Base-by-base conservation (phyloP, 306 rosid genomes). In the Pyrus communis region DNA sequence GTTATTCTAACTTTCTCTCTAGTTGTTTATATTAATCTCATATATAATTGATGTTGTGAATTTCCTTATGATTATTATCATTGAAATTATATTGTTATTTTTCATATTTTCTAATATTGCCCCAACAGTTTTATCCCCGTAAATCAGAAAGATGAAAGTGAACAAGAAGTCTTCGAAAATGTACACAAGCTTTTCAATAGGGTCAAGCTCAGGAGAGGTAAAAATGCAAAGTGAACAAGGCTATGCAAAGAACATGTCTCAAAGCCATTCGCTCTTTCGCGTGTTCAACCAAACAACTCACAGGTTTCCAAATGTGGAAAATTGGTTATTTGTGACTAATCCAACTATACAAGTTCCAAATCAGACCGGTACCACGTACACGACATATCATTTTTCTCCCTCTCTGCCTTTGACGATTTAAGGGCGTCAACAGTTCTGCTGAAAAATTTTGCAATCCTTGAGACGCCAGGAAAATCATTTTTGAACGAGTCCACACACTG, bases 381-480 rank as follows among this genome's bases (percentile, higher is more conserved):
- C 28, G 68, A 65, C 63, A 54, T 33, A 43, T 14, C 60, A 52
- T 43, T 30, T 30, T 25, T 52, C 52, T 38, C 71, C 70, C 73
- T 82, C 19, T 22, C 45, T 70, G 64, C 79, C 59, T 79, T 49
- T 66, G 11, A 65, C 69, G 82, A 74, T 76, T 15, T 69, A 75
- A 31, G 51, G 71, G 21, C 62, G 69, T 81, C 12, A 75, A 69
- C 69, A 75, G 74, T 76, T 60, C 19, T 49, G 73, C 78, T 75
- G 73, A 75, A 43, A 63, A 69, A 18, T 66, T 74, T 58, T 38
- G 25, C 43, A 43, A 19, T 11, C 79, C 77, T 66, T 67, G 78
- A 76, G 67, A 74, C 75, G 42, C 66, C 9, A 2, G 38, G 9
- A 76, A 70, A 52, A 71, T 75, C 75, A 73, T 76, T 75, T 76